Percentiles rank a stretch among this genome's conserved stretches.
These are phyloP conservation scores for Plasmodium adleri DNA, from an alignment of 169 alveolate species.

Conservation along the genomic window DNA sequence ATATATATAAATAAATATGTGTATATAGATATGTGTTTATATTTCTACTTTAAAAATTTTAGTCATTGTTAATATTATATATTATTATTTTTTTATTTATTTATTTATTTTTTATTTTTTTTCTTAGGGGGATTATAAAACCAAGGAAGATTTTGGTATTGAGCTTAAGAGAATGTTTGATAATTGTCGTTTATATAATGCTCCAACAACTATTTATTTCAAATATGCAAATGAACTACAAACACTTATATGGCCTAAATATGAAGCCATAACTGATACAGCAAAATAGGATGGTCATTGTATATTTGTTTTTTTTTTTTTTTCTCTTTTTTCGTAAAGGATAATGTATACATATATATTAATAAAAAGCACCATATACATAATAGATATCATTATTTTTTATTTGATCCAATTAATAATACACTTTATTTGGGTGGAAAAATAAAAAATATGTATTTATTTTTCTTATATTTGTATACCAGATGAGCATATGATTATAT, in stretches of 20 bases:
- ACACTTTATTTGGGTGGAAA: no score
- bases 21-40: no score
- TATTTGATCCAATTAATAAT: no score
- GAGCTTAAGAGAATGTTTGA: constrained; percentile 96
- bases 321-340: constrained; percentile 5
- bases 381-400: no score
- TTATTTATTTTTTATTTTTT: background rate
- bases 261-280: constrained; percentile 81
- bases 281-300: constrained; percentile 9
- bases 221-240: constrained; percentile 97
- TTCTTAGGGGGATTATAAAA: constrained; percentile 91
- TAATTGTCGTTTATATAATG: constrained; percentile 96
- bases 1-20: background rate
- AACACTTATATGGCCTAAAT: constrained; percentile 92
- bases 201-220: constrained; percentile 95
- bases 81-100: background rate
- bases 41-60: background rate
- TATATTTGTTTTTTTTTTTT: background rate
- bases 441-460: no score
- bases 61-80: background rate
- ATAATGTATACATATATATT: no score
- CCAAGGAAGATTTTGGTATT: constrained; percentile 91
- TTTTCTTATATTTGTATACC: no score
- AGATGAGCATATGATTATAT: no score
- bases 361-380: no score